Conservation (phyloP, 805 yeast genomes). For the Candida broadrunensis region DNA sequence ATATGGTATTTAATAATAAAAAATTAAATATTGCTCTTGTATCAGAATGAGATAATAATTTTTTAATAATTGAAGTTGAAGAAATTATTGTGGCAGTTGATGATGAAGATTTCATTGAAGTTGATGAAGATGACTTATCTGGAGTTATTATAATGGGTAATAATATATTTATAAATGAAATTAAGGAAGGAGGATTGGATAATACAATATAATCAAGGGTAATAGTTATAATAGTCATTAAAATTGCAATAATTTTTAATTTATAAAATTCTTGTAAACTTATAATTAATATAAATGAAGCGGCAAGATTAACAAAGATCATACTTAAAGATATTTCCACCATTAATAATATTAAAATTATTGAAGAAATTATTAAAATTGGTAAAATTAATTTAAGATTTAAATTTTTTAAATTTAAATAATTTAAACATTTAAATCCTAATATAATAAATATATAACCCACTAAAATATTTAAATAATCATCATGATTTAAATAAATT, state of each 20-base stretch:
- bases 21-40: slow-evolving; percentile 89
- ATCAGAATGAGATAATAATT: slow-evolving; percentile 45
- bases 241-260: slow-evolving; percentile 13
- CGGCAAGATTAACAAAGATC: slow-evolving; percentile 22
- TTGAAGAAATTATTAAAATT: neutral
- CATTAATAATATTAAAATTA: neutral
- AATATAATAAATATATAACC: slow-evolving; percentile 12
- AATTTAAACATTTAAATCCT: neutral
- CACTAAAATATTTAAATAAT: slow-evolving; percentile 3
- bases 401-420: neutral
- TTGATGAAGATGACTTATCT: slow-evolving; percentile 6
- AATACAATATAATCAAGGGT: slow-evolving; percentile 18
- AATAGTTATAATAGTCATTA: slow-evolving; percentile 15
- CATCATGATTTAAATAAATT: slow-evolving; percentile 10
- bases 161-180: slow-evolving; percentile 9
- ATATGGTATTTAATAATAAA: slow-evolving; percentile 77
- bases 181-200: slow-evolving; percentile 3
- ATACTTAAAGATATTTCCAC: slow-evolving; percentile 13
- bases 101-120: neutral
- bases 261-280: slow-evolving; percentile 20
- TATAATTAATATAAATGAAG: slow-evolving; percentile 20
- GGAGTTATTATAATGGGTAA: slow-evolving; percentile 20
- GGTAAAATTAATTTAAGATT: neutral
- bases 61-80: slow-evolving; percentile 20
- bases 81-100: neutral